A percentile compares a stretch with the other conserved stretches of the same genome.
These are phyloP conservation scores for Nephelium lappaceum DNA, from an alignment of 345 rosid species.

Conservation along the genomic window DNA sequence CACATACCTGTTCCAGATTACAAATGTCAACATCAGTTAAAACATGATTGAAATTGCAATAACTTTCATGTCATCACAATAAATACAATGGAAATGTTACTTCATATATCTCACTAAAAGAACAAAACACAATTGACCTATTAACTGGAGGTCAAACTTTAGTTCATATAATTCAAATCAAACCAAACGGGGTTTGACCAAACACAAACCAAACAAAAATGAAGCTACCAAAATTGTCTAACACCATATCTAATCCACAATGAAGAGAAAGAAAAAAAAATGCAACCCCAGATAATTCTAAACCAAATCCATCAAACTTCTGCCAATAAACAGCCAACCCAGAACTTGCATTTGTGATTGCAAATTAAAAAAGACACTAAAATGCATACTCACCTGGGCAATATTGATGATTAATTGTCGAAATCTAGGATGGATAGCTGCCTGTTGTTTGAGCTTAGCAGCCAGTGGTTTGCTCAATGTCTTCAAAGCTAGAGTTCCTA, in stretches of 20 bases:
- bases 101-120: too few species aligned
- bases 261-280: neutral
- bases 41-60: neutral
- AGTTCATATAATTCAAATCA: neutral
- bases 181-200: neutral
- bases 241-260: neutral
- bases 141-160: neutral
- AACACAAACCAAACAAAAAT: neutral
- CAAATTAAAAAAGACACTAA: neutral
- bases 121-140: neutral
- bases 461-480: slow-evolving; percentile 83
- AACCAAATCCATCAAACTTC: neutral
- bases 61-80: neutral
- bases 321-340: neutral
- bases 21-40: neutral
- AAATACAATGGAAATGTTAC: neutral
- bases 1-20: too few species aligned
- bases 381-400: slow-evolving; percentile 63
- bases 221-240: neutral
- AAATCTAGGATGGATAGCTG: slow-evolving; percentile 73
- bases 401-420: slow-evolving; percentile 66
- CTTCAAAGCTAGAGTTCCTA: slow-evolving; percentile 69
- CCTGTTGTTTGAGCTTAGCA: slow-evolving; percentile 72
- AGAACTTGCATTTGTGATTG: neutral
- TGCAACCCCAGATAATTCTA: neutral